A percentile compares a stretch with the other conserved stretches of the same genome.
phyloP scores from a whole-genome alignment of 148 eudicot species.

The Silene uniflora region DNA sequence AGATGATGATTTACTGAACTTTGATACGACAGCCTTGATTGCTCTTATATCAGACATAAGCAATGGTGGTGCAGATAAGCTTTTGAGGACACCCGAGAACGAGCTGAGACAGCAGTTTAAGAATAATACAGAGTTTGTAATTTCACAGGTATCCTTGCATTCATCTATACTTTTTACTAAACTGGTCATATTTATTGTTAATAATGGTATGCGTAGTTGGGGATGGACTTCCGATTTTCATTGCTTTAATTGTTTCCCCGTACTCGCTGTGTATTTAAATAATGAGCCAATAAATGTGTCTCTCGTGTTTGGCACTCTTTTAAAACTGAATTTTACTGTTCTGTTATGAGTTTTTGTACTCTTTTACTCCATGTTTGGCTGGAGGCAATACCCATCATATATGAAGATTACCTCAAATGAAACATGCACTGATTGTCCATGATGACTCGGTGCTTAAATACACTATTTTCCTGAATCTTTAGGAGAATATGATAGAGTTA shows the following conservation, averaged over 20 bases:
- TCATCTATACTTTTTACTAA: not conserved
- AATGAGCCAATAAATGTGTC: not conserved
- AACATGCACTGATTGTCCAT: too few relatives aligned
- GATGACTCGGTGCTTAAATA: too few relatives aligned
- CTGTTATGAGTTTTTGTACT: not conserved
- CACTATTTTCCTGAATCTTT: too few relatives aligned
- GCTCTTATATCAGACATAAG: constrained; percentile 88
- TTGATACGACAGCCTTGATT: constrained; percentile 90
- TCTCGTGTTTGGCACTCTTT: not conserved
- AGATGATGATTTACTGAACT: constrained; percentile 51
- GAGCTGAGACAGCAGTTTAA: constrained; percentile 62
- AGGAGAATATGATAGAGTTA: too few relatives aligned
- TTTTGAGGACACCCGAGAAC: constrained; percentile 62
- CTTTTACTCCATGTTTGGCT: not conserved
- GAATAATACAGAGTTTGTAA: constrained; percentile 68
- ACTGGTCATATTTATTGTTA: not conserved
- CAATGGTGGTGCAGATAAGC: constrained; percentile 58
- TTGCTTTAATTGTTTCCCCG: not conserved
- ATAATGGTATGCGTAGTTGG: not conserved
- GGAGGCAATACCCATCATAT: not conserved
- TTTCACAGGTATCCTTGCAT: constrained; percentile 57
- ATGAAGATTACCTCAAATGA: too few relatives aligned
- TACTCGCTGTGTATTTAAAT: not conserved
- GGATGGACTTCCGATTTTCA: not conserved
- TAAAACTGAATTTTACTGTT: not conserved